Base-by-base conservation (phyloP, 805 yeast species). In the Barnettozyma sucrosica region DNA sequence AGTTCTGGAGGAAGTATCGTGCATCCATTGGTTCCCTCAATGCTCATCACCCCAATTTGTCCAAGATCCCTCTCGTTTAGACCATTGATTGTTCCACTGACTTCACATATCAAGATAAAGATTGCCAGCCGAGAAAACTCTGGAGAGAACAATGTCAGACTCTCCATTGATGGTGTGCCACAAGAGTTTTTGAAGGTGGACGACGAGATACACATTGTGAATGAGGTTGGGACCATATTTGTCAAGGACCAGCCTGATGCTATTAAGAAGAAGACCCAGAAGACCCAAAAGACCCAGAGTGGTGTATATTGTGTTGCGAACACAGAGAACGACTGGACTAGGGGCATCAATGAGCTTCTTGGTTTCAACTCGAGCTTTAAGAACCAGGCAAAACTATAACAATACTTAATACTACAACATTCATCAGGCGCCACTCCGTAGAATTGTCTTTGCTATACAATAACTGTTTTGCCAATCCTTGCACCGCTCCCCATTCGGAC, bases 1-100 rank as follows among this genome's bases (percentile, higher is more conserved):
- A 79, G 88, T 25, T 80, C 95, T 1, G 97, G 98, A 13, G 98
- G 98, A 1, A 81, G 96, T 13, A 90, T 90, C 50, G 92, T 88
- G 2, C 95, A 90, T 54, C 97, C 98, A 0, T 67, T 81, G 45
- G 95, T 90, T 8, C 84, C 89, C 14, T 83, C 93, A 51, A 82
- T 88, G 10, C 67, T 90, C 41, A 65, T 90, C 28, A 86, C 97
- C 0, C 97, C 97, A 10, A 87, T 90, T 44, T 89, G 97, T 61
- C 97, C 98, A 7, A 68, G 96, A 48, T 85, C 95, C 13, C 70
- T 90, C 25, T 84, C 93, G n/a, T 90, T 90, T 63, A 70, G 98
- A 59, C 98, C 97, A 4, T 67, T 90, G 42, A 75, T 90, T 7
- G 70, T 90, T 47, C 97, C 98, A 0, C 73, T 83, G 23, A 75